These are phyloP conservation scores for Brasilioporus rufonigricans DNA, from an alignment of 768 basidiomycete species.

Conservation along the genomic window DNA sequence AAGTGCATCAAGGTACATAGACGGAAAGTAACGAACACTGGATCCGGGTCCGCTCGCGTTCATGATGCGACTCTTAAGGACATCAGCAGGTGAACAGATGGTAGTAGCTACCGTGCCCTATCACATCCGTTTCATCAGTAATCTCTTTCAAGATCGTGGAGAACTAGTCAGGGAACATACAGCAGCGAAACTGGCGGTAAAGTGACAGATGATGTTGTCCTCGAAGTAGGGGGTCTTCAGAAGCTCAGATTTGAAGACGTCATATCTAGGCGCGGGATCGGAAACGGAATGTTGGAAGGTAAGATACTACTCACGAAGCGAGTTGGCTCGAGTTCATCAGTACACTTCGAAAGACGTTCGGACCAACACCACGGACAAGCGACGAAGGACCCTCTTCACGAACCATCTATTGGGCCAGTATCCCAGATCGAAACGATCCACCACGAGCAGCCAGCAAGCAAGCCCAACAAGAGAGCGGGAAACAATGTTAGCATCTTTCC, in stretches of 20 bases:
- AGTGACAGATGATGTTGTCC: slow-evolving; percentile 82
- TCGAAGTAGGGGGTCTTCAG: slow-evolving; percentile 68
- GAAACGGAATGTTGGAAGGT: not conserved
- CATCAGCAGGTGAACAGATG: slow-evolving; percentile 86
- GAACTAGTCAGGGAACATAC: slow-evolving; percentile 39
- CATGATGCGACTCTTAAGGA: slow-evolving; percentile 89
- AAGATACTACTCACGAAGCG: slow-evolving; percentile 60
- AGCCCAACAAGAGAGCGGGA: not conserved
- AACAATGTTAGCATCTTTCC: slow-evolving; percentile 7
- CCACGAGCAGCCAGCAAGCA: not conserved
- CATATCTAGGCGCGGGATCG: slow-evolving; percentile 52
- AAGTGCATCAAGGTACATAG: not conserved
- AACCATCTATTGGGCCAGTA: slow-evolving; percentile 60
- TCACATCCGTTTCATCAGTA: slow-evolving; percentile 1
- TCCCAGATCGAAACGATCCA: not conserved
- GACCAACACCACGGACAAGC: slow-evolving; percentile 71
- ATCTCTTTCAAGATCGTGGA: not conserved
- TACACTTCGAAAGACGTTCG: slow-evolving; percentile 83
- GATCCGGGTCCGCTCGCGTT: slow-evolving; percentile 83
- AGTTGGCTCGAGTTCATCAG: slow-evolving; percentile 93
- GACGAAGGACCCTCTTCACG: slow-evolving; percentile 81
- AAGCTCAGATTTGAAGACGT: slow-evolving; percentile 87
- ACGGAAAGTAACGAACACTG: slow-evolving; percentile 46
- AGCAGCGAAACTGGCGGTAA: slow-evolving; percentile 83
- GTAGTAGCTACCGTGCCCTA: slow-evolving; percentile 88